phyloP scores from a whole-genome alignment of 106 monocot genomes.

The Triglochin maritima region DNA sequence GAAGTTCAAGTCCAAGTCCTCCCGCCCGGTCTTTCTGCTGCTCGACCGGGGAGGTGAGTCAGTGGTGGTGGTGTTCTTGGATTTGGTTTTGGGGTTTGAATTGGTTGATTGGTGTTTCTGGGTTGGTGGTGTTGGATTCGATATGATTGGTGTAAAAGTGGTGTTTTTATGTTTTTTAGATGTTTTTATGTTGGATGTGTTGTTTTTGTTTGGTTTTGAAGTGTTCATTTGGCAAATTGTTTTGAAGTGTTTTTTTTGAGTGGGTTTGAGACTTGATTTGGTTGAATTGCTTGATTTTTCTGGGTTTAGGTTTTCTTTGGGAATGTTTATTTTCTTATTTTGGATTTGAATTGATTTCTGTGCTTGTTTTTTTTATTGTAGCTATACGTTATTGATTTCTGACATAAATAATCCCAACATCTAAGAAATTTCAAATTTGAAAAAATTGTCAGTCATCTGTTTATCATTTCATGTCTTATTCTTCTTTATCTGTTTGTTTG shows the following conservation, averaged over 20 bases:
- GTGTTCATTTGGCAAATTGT: background rate
- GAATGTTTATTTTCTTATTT: too few species aligned
- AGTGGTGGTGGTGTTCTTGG: background rate
- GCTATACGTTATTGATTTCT: too few species aligned
- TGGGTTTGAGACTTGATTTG: too few species aligned
- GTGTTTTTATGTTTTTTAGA: background rate
- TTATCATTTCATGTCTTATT: too few species aligned
- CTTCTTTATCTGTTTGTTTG: too few species aligned
- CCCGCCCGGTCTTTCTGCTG: slow-evolving; percentile 40
- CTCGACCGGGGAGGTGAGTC: slow-evolving; percentile 49
- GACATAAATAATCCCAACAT: too few species aligned
- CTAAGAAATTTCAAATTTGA: too few species aligned
- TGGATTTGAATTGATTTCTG: too few species aligned
- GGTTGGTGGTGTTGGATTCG: background rate
- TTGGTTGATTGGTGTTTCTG: background rate
- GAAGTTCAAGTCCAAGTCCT: slow-evolving; percentile 34
- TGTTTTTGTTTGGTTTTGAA: background rate
- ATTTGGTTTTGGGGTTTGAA: background rate
- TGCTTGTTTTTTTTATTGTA: too few species aligned
- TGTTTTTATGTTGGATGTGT: background rate
- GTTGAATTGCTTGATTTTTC: too few species aligned
- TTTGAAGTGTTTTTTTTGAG: background rate
- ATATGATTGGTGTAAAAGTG: background rate
- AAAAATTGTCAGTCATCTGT: too few species aligned
- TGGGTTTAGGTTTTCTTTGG: too few species aligned